phyloP scores from a whole-genome alignment of 2,329 filamentous ascomycete genomes.

The Cercospora sp. region DNA sequence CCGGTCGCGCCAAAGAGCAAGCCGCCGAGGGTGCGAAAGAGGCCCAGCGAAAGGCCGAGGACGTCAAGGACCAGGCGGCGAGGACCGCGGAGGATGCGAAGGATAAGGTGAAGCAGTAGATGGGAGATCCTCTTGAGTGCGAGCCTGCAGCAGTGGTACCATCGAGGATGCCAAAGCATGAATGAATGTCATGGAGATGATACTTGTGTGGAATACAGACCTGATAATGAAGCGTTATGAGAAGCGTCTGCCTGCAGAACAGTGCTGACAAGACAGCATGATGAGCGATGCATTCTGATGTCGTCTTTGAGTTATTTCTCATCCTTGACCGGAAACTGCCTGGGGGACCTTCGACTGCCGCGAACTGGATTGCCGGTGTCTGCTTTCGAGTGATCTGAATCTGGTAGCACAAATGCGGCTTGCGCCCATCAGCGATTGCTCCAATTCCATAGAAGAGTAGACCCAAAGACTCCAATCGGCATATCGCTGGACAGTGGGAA shows the following conservation, averaged over 20 bases:
- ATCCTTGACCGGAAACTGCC: neutral
- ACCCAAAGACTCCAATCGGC: too few relatives aligned
- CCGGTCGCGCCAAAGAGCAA: conserved; percentile 47
- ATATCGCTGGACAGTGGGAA: too few relatives aligned
- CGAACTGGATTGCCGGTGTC: neutral
- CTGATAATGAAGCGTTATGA: neutral
- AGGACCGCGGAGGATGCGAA: conserved; percentile 42
- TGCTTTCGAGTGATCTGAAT: neutral
- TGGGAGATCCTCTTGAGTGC: neutral
- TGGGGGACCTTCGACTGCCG: neutral
- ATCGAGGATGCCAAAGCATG: neutral
- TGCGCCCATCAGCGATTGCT: too few relatives aligned
- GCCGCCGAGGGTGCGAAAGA: conserved; percentile 34
- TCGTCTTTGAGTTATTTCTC: neutral
- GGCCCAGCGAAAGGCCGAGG: conserved; percentile 45
- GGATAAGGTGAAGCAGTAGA: conserved; percentile 23
- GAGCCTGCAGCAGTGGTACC: neutral
- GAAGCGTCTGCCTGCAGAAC: neutral
- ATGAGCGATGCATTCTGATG: neutral
- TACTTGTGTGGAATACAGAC: neutral
- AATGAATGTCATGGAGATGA: neutral
- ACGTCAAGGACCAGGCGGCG: conserved; percentile 45
- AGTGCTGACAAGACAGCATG: neutral
- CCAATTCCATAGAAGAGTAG: too few relatives aligned
- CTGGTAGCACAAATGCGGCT: too few relatives aligned